A percentile compares a stretch with the other conserved stretches of the same genome.
Conservation (phyloP, 495 filamentous ascomycete genomes). For the Neurospora tetraspora region DNA sequence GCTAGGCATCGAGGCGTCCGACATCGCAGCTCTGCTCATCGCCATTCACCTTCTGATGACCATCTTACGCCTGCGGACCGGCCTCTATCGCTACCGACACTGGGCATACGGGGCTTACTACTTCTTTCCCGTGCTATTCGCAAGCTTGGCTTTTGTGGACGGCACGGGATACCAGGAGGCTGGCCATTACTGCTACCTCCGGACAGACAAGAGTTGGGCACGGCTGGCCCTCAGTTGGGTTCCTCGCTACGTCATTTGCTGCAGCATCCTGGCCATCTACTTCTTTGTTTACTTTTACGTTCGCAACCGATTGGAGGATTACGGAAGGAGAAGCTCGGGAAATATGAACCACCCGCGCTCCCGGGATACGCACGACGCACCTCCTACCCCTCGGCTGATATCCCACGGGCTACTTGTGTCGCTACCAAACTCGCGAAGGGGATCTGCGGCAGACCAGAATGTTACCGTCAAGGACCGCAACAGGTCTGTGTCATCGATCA, state of each 20-base stretch:
- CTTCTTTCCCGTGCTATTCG: conserved; percentile 45
- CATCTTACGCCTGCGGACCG: conserved; percentile 52
- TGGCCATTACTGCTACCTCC: conserved; percentile 58
- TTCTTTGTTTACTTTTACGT: conserved; percentile 60
- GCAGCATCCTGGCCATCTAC: conserved; percentile 51
- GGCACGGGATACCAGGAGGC: conserved; percentile 45
- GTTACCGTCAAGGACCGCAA: conserved; percentile 15
- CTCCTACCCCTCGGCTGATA: conserved; percentile 27
- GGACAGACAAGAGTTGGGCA: conserved; percentile 53
- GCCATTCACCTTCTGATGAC: conserved; percentile 60
- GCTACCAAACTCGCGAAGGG: conserved; percentile 17
- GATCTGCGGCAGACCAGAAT: conserved; percentile 15
- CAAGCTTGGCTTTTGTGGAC: conserved; percentile 55
- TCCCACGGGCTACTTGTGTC: conserved; percentile 33
- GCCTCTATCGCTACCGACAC: conserved; percentile 55
- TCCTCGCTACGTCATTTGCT: conserved; percentile 59
- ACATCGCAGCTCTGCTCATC: conserved; percentile 60
- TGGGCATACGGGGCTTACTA: conserved; percentile 45
- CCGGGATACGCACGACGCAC: conserved; percentile 10
- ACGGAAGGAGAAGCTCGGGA: conserved; percentile 18
- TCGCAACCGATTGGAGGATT: conserved; percentile 23
- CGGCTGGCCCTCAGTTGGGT: conserved; percentile 58
- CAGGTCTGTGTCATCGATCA: conserved; percentile 22
- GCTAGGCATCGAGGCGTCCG: conserved; percentile 55
- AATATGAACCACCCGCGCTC: conserved; percentile 6